Evolutionary conservation across 345 rosid species (phyloP), one percentile per base, ranked within the genome.

Genomic region (Eucalyptus albens): DNA sequence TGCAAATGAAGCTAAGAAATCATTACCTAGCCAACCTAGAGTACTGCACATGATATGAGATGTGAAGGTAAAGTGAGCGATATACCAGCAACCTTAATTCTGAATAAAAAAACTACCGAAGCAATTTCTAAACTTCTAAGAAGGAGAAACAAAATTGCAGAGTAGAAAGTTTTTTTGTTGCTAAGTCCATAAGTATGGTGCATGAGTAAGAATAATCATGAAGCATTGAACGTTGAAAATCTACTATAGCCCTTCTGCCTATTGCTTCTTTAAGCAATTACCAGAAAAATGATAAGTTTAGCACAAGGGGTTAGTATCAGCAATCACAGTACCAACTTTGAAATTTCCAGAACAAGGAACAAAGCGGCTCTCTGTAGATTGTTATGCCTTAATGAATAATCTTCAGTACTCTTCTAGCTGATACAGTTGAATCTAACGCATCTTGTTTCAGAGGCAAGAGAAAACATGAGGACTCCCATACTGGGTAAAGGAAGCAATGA

Each of bases 1-100:
- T 97, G 96, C 37, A 88, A 86, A 86, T 86, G 44, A 86, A 86
- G 88, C 88, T 42, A 86, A 86, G 44, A 77, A 37, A 77, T 77
- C 85, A 40, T 77, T 77, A 77, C 47, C 29, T 40, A 77, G 24
- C 47, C 83, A 40, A 77, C 24, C 27, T 37, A 77, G 15, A 77
- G 27, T 11, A 37, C 12, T 77, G 83, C 85, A 2, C 47, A 37
- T 77, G 83, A 77, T 37, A 37, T 37, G 85, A 77, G 29, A 40
- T 40, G 85, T 77, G 45, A 77, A 37, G 85, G 47, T 77, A 77
- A 40, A 40, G 83, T 77, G 83, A 77, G 27, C 9, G 9, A 77
- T 77, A 4, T 77, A 77, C 83, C 83, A 77, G 83, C 47, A 77
- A 40, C 83, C 83, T 77, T 65, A n/a, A 5, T 65, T 77, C 45